Percentiles rank a stretch among this genome's conserved stretches.
Evolutionary conservation across 2,329 filamentous ascomycete genomes (phyloP).

Genomic region (Calonectria naviculata): DNA sequence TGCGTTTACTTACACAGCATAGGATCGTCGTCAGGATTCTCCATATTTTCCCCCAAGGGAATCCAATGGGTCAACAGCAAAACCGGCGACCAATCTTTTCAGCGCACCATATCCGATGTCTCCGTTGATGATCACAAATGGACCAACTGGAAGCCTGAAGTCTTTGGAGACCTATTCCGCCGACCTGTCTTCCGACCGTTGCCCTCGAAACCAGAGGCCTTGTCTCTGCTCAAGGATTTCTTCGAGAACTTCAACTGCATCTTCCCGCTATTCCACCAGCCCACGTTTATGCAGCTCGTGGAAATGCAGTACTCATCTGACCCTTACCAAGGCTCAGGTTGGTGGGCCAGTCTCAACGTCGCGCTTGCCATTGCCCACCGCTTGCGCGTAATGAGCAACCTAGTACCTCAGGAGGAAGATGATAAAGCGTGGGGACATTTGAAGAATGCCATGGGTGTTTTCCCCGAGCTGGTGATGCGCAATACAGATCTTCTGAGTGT

Average conservation of each 20-base stretch:
- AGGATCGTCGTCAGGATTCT: slow-evolving; percentile 98
- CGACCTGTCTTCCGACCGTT: slow-evolving; percentile 85
- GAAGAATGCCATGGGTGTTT: slow-evolving; percentile 95
- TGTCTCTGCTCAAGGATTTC: slow-evolving; percentile 90
- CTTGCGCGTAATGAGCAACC: slow-evolving; percentile 93
- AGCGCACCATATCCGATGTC: slow-evolving; percentile 93
- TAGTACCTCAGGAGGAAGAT: slow-evolving; percentile 91
- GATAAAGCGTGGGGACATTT: slow-evolving; percentile 95
- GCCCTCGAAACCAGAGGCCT: slow-evolving; percentile 86
- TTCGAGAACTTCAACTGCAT: slow-evolving; percentile 99
- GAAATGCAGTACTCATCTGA: slow-evolving; percentile 93
- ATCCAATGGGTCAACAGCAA: slow-evolving; percentile 99
- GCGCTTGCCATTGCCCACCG: slow-evolving; percentile 93
- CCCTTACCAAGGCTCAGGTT: slow-evolving; percentile 94
- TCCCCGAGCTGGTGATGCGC: slow-evolving; percentile 92
- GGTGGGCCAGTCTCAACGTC: slow-evolving; percentile 98
- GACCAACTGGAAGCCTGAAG: slow-evolving; percentile 98
- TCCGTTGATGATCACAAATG: slow-evolving; percentile 94
- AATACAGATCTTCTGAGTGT: slow-evolving; percentile 96
- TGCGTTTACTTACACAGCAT: slow-evolving; percentile 21
- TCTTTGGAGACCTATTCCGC: slow-evolving; percentile 92
- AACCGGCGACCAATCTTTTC: slow-evolving; percentile 95
- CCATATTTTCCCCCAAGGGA: slow-evolving; percentile 97
- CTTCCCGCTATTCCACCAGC: slow-evolving; percentile 97
- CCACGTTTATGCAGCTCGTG: slow-evolving; percentile 97